Conservation (phyloP, 2,329 filamentous ascomycete genomes). For the Teratosphaeria nubilosa region DNA sequence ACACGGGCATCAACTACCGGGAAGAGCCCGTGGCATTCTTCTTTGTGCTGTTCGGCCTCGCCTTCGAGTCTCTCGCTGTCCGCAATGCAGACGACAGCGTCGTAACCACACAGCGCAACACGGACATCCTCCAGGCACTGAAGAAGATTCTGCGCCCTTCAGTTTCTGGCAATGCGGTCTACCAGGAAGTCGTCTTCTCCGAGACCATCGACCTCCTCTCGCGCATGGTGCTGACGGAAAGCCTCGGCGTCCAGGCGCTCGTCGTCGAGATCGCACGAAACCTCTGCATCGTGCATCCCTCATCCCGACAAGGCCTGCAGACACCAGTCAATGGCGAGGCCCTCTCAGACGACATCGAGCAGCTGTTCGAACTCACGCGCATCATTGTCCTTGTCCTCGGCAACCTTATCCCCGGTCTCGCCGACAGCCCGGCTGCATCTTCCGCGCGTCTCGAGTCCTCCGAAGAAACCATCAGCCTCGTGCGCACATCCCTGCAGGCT, state of each 20-base stretch:
- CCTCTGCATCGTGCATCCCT: slow-evolving; percentile 82
- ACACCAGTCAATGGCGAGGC: slow-evolving; percentile 42
- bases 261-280: slow-evolving; percentile 91
- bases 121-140: slow-evolving; percentile 81
- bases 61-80: slow-evolving; percentile 88
- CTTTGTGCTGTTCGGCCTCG: slow-evolving; percentile 92
- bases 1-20: slow-evolving; percentile 85
- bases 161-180: slow-evolving; percentile 92
- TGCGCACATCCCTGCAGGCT: slow-evolving; percentile 71
- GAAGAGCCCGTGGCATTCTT: slow-evolving; percentile 98
- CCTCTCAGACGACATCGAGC: slow-evolving; percentile 91
- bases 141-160: slow-evolving; percentile 92
- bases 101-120: slow-evolving; percentile 25
- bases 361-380: slow-evolving; percentile 89
- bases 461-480: slow-evolving; percentile 74
- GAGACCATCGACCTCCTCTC: slow-evolving; percentile 96
- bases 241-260: slow-evolving; percentile 75
- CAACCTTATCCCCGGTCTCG: slow-evolving; percentile 73
- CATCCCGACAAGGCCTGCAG: slow-evolving; percentile 55
- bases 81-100: slow-evolving; percentile 49
- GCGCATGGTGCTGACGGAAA: slow-evolving; percentile 82
- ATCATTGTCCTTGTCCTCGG: slow-evolving; percentile 92
- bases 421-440: slow-evolving; percentile 37
- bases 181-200: slow-evolving; percentile 88
- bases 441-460: slow-evolving; percentile 50